These are phyloP conservation scores for Teratosphaeria gauchensis DNA, from an alignment of 2,329 filamentous ascomycete genomes.

Conservation along the genomic window DNA sequence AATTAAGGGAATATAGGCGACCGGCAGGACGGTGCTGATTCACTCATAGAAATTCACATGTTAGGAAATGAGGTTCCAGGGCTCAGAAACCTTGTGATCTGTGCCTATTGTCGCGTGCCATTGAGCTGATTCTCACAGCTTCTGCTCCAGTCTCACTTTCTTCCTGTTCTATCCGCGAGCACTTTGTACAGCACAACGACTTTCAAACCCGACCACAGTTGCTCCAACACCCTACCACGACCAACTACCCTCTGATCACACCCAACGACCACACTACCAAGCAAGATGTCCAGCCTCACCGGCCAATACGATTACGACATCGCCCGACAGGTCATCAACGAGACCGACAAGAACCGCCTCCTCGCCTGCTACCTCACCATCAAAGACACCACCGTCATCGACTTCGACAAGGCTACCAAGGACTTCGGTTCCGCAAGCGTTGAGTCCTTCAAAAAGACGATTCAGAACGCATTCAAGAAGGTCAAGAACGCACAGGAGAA, in stretches of 20 bases:
- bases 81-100: not conserved
- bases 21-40: too few species aligned
- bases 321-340: slow-evolving; percentile 15
- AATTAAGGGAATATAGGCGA: not conserved
- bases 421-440: slow-evolving; percentile 18
- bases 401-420: slow-evolving; percentile 20
- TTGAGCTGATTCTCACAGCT: not conserved
- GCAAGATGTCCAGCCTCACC: slow-evolving; percentile 6
- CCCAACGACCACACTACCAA: not conserved
- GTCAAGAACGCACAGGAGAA: slow-evolving; percentile 17
- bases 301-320: slow-evolving; percentile 16
- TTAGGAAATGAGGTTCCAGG: not conserved
- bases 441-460: slow-evolving; percentile 16
- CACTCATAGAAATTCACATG: not conserved
- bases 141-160: not conserved
- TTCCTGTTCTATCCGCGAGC: not conserved
- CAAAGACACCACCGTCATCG: slow-evolving; percentile 7
- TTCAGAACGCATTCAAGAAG: slow-evolving; percentile 19
- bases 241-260: not conserved
- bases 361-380: slow-evolving; percentile 17
- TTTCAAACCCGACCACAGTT: not conserved
- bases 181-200: not conserved
- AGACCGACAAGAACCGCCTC: slow-evolving; percentile 23
- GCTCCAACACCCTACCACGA: not conserved
- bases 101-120: not conserved